A percentile compares a stretch with the other conserved stretches of the same genome.
Conservation (phyloP, 495 filamentous ascomycete species). For the Penicillium pancosmium region DNA sequence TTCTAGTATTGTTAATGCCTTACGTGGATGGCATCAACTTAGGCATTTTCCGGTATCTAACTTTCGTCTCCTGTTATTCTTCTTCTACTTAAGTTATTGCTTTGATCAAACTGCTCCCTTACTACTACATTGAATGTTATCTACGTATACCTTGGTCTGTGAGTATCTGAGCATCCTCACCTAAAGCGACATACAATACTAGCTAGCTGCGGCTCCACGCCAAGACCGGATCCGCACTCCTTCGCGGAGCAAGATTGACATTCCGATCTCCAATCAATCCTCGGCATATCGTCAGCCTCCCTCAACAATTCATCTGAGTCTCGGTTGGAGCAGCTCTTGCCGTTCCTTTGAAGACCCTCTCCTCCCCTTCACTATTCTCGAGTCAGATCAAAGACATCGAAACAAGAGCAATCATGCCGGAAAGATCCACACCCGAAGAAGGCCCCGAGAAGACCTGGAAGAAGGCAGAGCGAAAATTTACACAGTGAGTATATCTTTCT, state of each 20-base stretch:
- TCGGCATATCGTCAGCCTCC: slow-evolving; percentile 13
- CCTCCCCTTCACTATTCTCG: neutral
- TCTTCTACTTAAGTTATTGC: too few species aligned
- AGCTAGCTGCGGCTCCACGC: slow-evolving; percentile 25
- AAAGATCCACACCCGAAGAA: slow-evolving; percentile 21
- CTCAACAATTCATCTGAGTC: neutral
- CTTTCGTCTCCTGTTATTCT: too few species aligned
- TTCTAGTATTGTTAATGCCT: too few species aligned
- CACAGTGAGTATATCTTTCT: slow-evolving; percentile 34
- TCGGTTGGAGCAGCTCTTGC: neutral
- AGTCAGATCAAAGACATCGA: neutral
- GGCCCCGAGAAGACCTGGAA: slow-evolving; percentile 38
- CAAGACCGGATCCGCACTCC: slow-evolving; percentile 35
- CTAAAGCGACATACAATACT: too few species aligned
- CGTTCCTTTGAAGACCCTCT: neutral
- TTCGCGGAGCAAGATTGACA: slow-evolving; percentile 22
- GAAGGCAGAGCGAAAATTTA: slow-evolving; percentile 43
- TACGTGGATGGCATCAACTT: too few species aligned
- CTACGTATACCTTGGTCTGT: too few species aligned
- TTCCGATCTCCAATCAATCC: slow-evolving; percentile 28
- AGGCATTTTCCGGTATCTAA: too few species aligned
- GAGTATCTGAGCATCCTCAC: too few species aligned
- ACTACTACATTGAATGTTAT: too few species aligned
- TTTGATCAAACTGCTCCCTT: too few species aligned
- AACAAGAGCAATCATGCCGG: slow-evolving; percentile 15